Evolutionary conservation across 331 rosid species (phyloP).

Genomic region (Quercus lobata): DNA sequence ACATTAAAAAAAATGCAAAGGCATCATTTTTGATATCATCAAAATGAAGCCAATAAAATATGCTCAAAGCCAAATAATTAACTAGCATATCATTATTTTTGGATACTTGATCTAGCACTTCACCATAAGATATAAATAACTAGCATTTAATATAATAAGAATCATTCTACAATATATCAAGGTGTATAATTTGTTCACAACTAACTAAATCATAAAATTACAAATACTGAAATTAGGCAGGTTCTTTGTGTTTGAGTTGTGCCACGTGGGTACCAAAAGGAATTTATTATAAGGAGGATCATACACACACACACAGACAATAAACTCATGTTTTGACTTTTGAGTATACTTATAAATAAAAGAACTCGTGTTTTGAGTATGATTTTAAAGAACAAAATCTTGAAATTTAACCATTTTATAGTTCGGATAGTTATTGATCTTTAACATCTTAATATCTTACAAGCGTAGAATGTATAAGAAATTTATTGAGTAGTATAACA

Average conservation of each 20-base stretch:
- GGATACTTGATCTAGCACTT: not conserved
- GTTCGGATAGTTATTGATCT: too few species aligned
- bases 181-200: not conserved
- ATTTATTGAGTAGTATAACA: too few species aligned
- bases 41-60: constrained; percentile 9
- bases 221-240: not conserved
- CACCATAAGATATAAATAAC: not conserved
- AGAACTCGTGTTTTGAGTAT: too few species aligned
- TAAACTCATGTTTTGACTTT: too few species aligned
- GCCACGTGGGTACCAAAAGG: not conserved
- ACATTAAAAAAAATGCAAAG: constrained; percentile 4
- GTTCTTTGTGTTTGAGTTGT: constrained; percentile 1
- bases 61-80: not conserved
- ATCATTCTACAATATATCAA: constrained; percentile 7
- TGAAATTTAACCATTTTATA: too few species aligned
- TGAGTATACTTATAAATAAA: too few species aligned
- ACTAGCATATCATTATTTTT: too few species aligned
- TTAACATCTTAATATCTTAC: too few species aligned
- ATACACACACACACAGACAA: not conserved
- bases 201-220: not conserved
- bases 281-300: not conserved
- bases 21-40: constrained; percentile 10
- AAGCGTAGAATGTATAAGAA: too few species aligned
- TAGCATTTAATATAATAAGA: constrained; percentile 13
- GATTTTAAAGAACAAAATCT: too few species aligned